A percentile compares a stretch with the other conserved stretches of the same genome.
Evolutionary conservation across 768 basidiomycete genomes (phyloP).

Genomic region (Mycena epipterygia): DNA sequence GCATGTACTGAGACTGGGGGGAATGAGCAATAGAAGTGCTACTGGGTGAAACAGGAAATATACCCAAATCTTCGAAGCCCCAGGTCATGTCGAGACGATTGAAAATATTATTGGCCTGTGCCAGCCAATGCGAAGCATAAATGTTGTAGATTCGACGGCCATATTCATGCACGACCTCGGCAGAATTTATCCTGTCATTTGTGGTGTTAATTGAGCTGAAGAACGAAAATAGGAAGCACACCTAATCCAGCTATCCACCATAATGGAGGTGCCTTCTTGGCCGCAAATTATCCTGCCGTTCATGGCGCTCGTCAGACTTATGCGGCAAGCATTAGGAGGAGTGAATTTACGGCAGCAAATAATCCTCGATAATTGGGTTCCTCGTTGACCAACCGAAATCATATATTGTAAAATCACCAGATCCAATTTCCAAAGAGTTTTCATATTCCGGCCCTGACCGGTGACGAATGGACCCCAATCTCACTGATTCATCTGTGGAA

Average conservation of each 20-base stretch:
- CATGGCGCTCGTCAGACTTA: not conserved
- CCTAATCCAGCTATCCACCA: constrained; percentile 2
- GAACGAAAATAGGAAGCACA: not conserved
- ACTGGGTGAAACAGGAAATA: not conserved
- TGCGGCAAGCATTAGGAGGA: not conserved
- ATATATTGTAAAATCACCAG: not conserved
- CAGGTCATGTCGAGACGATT: not conserved
- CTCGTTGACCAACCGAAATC: not conserved
- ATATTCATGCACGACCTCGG: not conserved
- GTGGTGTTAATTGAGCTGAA: not conserved
- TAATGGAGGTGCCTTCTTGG: not conserved
- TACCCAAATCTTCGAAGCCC: constrained; percentile 2
- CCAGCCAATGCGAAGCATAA: not conserved
- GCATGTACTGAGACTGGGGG: not conserved
- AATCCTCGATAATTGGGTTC: constrained; percentile 1
- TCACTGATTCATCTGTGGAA: not conserved
- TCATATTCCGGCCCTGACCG: not conserved
- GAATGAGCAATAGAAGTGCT: not conserved
- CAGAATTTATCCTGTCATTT: constrained; percentile 5
- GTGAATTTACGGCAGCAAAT: not conserved
- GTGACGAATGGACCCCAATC: not conserved
- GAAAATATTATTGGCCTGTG: constrained; percentile 11
- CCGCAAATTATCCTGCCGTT: not conserved
- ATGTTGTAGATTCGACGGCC: not conserved
- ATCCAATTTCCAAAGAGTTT: constrained; percentile 6